Percentiles rank a stretch among this genome's conserved stretches.
These are phyloP conservation scores for Platanthera guangdongensis DNA, from an alignment of 106 monocot genomes.

Conservation along the genomic window DNA sequence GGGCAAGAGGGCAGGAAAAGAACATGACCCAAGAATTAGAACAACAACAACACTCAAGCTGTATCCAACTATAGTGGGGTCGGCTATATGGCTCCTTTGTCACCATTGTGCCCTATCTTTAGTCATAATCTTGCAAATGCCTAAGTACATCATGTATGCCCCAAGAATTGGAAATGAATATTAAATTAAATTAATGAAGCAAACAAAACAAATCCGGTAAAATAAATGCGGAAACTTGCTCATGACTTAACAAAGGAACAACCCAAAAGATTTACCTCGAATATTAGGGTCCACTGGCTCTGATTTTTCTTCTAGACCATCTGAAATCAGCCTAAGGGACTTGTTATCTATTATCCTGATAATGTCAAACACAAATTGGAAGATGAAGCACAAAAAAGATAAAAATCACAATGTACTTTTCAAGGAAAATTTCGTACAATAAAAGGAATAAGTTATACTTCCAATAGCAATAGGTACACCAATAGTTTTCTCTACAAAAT, in stretches of 20 bases:
- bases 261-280: slow-evolving; percentile 46
- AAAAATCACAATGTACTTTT: background rate
- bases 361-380: slow-evolving; percentile 5
- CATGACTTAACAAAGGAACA: background rate
- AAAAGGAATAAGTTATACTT: background rate
- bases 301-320: slow-evolving; percentile 50
- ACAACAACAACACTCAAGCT: too few relatives aligned
- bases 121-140: too few relatives aligned
- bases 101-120: too few relatives aligned
- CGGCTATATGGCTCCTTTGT: too few relatives aligned
- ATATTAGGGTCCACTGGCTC: slow-evolving; percentile 45
- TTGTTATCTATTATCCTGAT: slow-evolving; percentile 92
- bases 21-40: background rate
- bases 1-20: background rate
- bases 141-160: background rate
- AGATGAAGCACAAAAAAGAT: background rate
- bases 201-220: background rate
- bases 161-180: background rate
- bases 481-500: background rate
- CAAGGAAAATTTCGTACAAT: background rate
- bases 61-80: too few relatives aligned
- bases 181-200: background rate
- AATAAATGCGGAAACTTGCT: background rate
- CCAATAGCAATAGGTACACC: background rate
- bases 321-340: slow-evolving; percentile 75